Conservation (phyloP, 805 yeast genomes). For the Schizosaccharomyces lindneri region DNA sequence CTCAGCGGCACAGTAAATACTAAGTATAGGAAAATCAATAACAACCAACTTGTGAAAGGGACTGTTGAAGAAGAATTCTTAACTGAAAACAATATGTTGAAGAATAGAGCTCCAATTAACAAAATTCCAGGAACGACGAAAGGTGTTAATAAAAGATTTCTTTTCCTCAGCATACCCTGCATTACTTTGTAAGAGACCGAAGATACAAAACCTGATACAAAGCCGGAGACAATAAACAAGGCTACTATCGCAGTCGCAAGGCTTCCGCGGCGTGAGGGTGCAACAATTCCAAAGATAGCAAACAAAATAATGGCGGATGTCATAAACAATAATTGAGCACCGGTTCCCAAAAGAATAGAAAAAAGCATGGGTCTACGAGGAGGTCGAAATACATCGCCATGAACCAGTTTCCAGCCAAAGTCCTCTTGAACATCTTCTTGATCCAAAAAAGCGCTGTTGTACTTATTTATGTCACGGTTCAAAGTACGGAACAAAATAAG, state of each 20-base stretch:
- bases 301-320: constrained; percentile 43
- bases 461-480: constrained; percentile 61
- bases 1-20: constrained; percentile 65
- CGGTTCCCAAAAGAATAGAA: constrained; percentile 69
- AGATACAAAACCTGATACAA: constrained; percentile 68
- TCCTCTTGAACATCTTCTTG: constrained; percentile 68
- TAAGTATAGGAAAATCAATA: constrained; percentile 66
- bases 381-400: constrained; percentile 82
- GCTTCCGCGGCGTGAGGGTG: constrained; percentile 89
- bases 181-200: constrained; percentile 66
- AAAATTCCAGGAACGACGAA: constrained; percentile 58
- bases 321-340: constrained; percentile 65
- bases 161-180: constrained; percentile 80
- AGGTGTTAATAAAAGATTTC: constrained; percentile 64
- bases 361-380: constrained; percentile 47
- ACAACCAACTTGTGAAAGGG: constrained; percentile 72
- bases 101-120: constrained; percentile 34
- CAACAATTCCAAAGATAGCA: constrained; percentile 69
- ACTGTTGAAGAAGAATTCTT: constrained; percentile 81
- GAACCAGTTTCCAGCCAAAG: constrained; percentile 88
- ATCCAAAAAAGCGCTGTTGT: constrained; percentile 71
- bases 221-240: constrained; percentile 56
- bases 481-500: constrained; percentile 59
- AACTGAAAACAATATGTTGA: constrained; percentile 60
- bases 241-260: constrained; percentile 74